phyloP scores from a whole-genome alignment of 1,284 basidiomycete species.

The Leccinum subrobustum region DNA sequence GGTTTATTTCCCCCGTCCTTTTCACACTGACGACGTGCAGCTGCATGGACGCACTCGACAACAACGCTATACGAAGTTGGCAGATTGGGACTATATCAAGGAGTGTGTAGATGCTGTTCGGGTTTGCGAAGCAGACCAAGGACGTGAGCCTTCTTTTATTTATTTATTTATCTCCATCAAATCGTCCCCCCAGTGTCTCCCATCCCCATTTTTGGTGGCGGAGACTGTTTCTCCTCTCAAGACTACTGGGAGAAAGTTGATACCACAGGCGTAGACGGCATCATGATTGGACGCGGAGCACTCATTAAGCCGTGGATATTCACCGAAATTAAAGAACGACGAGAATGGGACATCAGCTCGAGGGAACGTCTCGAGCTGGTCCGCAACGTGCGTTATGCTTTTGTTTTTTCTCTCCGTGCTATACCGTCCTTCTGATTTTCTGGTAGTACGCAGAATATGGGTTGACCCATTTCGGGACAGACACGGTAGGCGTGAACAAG shows the following conservation, averaged over 20 bases:
- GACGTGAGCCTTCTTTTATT: constrained; percentile 47
- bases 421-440: neutral
- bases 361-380: constrained; percentile 88
- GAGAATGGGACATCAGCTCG: constrained; percentile 95
- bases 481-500: constrained; percentile 90
- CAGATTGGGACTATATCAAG: constrained; percentile 91
- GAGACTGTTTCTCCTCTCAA: constrained; percentile 89
- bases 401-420: neutral
- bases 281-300: constrained; percentile 94
- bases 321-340: constrained; percentile 89
- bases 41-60: constrained; percentile 91
- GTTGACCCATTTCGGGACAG: constrained; percentile 83
- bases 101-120: constrained; percentile 86
- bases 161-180: neutral
- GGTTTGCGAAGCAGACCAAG: constrained; percentile 72
- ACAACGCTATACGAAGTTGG: constrained; percentile 85
- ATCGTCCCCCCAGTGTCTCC: constrained; percentile 59
- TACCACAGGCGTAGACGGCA: constrained; percentile 81
- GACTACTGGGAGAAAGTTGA: constrained; percentile 83
- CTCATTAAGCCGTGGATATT: constrained; percentile 98
- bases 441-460: constrained; percentile 79
- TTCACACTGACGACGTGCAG: constrained; percentile 41
- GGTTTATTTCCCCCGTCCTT: neutral
- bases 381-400: constrained; percentile 57
- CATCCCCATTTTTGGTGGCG: constrained; percentile 94